Evolutionary conservation across 768 basidiomycete genomes (phyloP).

Genomic region (Cystobasidium ongulense): DNA sequence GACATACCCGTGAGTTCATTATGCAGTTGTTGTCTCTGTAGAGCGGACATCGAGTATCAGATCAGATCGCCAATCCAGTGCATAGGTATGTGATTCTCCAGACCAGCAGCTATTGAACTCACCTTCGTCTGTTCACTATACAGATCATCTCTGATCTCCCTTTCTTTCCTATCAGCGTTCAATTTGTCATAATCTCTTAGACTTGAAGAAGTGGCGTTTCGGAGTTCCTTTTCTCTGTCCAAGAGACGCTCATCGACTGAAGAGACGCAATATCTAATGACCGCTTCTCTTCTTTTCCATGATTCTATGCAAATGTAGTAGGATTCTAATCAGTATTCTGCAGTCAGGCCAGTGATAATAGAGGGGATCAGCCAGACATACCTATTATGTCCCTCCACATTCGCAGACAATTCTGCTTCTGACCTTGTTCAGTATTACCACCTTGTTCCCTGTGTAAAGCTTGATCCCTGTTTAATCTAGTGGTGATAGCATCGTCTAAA

Average conservation of each 20-base stretch:
- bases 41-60: not conserved
- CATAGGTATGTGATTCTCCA: not conserved
- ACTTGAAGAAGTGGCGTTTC: not conserved
- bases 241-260: slow-evolving; percentile 5
- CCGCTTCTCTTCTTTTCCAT: slow-evolving; percentile 14
- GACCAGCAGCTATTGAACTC: not conserved
- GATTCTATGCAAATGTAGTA: slow-evolving; percentile 5
- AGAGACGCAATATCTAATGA: slow-evolving; percentile 20
- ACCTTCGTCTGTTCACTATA: slow-evolving; percentile 20
- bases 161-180: slow-evolving; percentile 9
- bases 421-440: slow-evolving; percentile 8
- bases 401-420: not conserved
- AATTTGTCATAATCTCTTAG: slow-evolving; percentile 16
- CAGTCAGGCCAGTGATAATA: not conserved
- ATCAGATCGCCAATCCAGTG: not conserved
- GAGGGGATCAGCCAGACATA: not conserved
- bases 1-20: slow-evolving; percentile 23
- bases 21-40: slow-evolving; percentile 26
- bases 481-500: slow-evolving; percentile 27
- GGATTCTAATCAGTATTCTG: not conserved
- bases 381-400: slow-evolving; percentile 28
- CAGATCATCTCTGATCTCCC: slow-evolving; percentile 15
- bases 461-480: slow-evolving; percentile 21
- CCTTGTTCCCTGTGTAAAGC: slow-evolving; percentile 8
- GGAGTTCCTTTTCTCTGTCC: slow-evolving; percentile 8